A percentile compares a stretch with the other conserved stretches of the same genome.
phyloP scores from a whole-genome alignment of 192 early-diverging fungal species.

The Phycomyces blakesleeanus region DNA sequence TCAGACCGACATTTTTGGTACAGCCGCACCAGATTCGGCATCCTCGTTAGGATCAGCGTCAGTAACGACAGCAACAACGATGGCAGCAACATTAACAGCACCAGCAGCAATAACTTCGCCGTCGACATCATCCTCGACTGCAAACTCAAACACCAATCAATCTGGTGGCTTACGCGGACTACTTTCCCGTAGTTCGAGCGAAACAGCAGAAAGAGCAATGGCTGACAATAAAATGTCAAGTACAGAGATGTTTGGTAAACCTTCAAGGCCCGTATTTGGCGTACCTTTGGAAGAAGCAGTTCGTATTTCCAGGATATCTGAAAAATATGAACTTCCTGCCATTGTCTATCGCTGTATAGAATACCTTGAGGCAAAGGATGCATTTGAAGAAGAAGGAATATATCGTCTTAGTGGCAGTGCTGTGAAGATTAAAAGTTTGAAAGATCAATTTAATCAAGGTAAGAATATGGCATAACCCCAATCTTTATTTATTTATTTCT shows the following conservation, averaged over 20 bases:
- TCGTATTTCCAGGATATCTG: slow-evolving; percentile 62
- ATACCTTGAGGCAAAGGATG: slow-evolving; percentile 87
- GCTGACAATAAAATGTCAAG: not conserved
- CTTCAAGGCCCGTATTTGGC: slow-evolving; percentile 60
- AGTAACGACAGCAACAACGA: too few relatives aligned
- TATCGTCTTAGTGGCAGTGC: slow-evolving; percentile 87
- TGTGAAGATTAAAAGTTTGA: slow-evolving; percentile 66
- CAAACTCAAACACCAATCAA: too few relatives aligned
- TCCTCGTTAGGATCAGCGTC: too few relatives aligned
- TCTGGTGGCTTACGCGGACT: not conserved
- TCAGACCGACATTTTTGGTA: not conserved
- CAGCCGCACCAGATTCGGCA: not conserved
- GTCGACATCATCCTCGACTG: not conserved
- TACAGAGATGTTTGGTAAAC: slow-evolving; percentile 15
- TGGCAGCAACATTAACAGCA: too few relatives aligned
- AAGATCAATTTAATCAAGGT: slow-evolving; percentile 69
- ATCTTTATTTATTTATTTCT: too few relatives aligned
- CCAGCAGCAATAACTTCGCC: not conserved
- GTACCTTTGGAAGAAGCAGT: slow-evolving; percentile 80
- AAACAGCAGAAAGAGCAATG: not conserved
- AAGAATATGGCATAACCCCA: slow-evolving; percentile 48
- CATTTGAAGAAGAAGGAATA: slow-evolving; percentile 89
- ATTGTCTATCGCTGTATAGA: slow-evolving; percentile 96
- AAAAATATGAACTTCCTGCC: slow-evolving; percentile 79
- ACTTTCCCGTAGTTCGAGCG: not conserved